These are phyloP conservation scores for Pythium graminicola DNA, from an alignment of 352 stramenopile species.

Conservation along the genomic window DNA sequence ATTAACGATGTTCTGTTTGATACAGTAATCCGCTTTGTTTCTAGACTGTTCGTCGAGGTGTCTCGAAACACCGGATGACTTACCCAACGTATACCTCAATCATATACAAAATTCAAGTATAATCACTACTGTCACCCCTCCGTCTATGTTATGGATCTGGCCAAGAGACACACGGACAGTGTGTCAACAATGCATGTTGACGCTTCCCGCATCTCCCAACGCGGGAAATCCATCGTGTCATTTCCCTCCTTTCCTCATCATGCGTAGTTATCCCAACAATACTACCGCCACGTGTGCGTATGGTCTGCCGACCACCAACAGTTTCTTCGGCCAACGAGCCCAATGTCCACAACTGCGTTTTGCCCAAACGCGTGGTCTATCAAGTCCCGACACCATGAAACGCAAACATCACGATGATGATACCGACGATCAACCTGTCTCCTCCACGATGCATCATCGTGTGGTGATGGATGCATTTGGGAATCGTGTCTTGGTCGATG, in stretches of 20 bases:
- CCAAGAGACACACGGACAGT: too few relatives aligned
- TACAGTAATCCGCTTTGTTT: slow-evolving; percentile 8
- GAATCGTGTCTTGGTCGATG: slow-evolving; percentile 37
- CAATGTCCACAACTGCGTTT: not conserved
- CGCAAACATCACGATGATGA: slow-evolving; percentile 32
- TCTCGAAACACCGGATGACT: slow-evolving; percentile 10
- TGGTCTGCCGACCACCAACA: too few relatives aligned
- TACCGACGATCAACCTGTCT: not conserved
- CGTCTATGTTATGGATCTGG: slow-evolving; percentile 6
- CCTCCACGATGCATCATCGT: not conserved
- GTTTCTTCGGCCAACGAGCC: not conserved
- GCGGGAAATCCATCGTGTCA: not conserved
- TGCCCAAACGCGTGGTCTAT: too few relatives aligned
- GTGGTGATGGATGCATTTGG: slow-evolving; percentile 15
- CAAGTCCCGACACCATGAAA: too few relatives aligned
- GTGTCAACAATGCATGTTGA: too few relatives aligned
- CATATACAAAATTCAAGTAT: slow-evolving; percentile 7
- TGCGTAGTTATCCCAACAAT: not conserved
- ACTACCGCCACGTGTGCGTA: slow-evolving; percentile 29
- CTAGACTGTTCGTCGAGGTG: slow-evolving; percentile 24
- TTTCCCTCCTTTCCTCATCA: not conserved
- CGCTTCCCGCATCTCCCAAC: slow-evolving; percentile 1
- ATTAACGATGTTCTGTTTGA: too few relatives aligned
- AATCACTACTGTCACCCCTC: slow-evolving; percentile 7
- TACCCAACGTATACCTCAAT: not conserved